Evolutionary conservation across 192 early-diverging fungal species (phyloP).

Genomic region (Umbelopsis sp.): DNA sequence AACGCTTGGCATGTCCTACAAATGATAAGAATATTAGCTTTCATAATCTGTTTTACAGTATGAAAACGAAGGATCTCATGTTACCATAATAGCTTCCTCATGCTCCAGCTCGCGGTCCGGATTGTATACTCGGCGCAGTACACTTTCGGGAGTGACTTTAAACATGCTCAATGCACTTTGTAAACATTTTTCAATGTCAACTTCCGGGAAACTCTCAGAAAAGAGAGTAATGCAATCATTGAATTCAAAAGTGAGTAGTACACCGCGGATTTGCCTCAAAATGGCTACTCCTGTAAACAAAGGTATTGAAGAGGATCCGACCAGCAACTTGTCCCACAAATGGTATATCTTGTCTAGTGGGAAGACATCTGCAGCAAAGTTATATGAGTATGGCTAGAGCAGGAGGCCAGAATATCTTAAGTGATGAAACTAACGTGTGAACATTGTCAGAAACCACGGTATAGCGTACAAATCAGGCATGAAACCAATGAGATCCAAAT

Average conservation of each 20-base stretch:
- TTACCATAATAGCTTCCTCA: neutral
- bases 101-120: constrained; percentile 30
- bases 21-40: neutral
- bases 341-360: constrained; percentile 80
- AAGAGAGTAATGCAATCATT: constrained; percentile 59
- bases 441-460: constrained; percentile 83
- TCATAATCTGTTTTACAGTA: too few relatives aligned
- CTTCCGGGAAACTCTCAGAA: constrained; percentile 62
- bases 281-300: constrained; percentile 74
- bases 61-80: neutral
- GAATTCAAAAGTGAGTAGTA: constrained; percentile 68
- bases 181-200: constrained; percentile 75
- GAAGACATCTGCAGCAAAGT: constrained; percentile 66
- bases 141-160: constrained; percentile 70
- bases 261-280: constrained; percentile 65
- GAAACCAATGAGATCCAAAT: constrained; percentile 64
- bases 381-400: neutral
- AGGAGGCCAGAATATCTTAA: neutral
- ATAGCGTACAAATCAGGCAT: constrained; percentile 78
- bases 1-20: constrained; percentile 47
- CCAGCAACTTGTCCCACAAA: constrained; percentile 77
- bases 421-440: constrained; percentile 63
- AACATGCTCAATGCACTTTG: constrained; percentile 62
- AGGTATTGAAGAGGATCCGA: constrained; percentile 64
- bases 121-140: constrained; percentile 42